Conservation (phyloP, 2,329 filamentous ascomycete species). For the Calonectria pteridis region DNA sequence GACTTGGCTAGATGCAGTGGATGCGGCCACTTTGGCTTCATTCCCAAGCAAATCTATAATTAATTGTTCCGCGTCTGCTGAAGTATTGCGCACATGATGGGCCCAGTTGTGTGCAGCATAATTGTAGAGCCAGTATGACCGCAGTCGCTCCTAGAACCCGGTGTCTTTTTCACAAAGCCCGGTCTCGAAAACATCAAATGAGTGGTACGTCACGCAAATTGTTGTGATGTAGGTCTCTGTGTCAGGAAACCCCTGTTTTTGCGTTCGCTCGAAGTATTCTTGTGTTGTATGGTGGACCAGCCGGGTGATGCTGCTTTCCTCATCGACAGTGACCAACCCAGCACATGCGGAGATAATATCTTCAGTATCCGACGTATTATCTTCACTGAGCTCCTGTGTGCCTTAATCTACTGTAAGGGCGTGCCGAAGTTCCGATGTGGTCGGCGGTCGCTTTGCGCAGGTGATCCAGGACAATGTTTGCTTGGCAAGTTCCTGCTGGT, state of each 20-base stretch:
- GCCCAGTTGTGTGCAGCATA: conserved; percentile 30
- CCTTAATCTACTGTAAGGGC: background rate
- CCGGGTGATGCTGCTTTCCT: background rate
- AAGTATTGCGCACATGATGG: conserved; percentile 11
- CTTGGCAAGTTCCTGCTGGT: background rate
- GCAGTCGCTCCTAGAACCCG: background rate
- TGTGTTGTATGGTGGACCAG: background rate
- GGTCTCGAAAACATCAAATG: conserved; percentile 44
- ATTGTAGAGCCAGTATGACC: conserved; percentile 12
- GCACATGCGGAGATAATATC: background rate
- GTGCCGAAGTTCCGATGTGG: background rate
- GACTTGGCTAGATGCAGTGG: background rate
- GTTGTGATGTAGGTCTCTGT: conserved; percentile 44
- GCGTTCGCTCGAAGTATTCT: background rate
- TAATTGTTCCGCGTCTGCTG: background rate
- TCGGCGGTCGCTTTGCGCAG: background rate
- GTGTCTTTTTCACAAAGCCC: background rate
- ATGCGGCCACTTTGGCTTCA: background rate
- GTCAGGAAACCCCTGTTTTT: conserved; percentile 46
- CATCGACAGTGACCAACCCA: background rate
- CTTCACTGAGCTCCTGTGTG: background rate
- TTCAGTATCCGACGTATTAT: background rate
- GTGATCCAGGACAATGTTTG: background rate
- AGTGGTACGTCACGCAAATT: conserved; percentile 53
- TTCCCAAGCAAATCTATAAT: conserved; percentile 6